Evolutionary conservation across 116 monocot species (phyloP).

Genomic region (Phalaenopsis hybrid): DNA sequence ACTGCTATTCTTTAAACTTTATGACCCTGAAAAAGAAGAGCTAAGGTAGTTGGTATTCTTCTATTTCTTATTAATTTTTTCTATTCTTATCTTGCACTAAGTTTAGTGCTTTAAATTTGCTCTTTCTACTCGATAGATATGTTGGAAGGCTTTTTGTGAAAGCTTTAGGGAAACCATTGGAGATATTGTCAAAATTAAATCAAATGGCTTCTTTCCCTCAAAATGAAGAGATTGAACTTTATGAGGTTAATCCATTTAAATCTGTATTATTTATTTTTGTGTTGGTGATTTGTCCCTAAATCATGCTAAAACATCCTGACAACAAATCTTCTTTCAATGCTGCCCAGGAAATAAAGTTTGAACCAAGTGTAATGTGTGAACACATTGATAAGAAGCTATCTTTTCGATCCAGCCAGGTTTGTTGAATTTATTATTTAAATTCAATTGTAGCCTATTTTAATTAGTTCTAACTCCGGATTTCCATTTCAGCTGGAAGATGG

Average conservation of each 20-base stretch:
- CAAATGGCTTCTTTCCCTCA: constrained; percentile 84
- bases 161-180: constrained; percentile 65
- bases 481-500: constrained; percentile 91
- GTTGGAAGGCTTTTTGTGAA: constrained; percentile 94
- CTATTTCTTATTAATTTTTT: not conserved
- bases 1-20: constrained; percentile 94
- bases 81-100: not conserved
- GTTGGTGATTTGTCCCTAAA: not conserved
- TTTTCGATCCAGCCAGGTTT: constrained; percentile 86
- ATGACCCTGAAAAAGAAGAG: constrained; percentile 96
- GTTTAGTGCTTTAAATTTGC: constrained; percentile 2
- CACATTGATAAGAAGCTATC: constrained; percentile 72
- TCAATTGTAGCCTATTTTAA: not conserved
- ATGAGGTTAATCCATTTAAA: constrained; percentile 55
- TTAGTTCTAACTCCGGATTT: not conserved
- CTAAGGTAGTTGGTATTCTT: constrained; percentile 49
- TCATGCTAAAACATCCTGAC: not conserved
- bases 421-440: not conserved
- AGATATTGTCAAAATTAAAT: constrained; percentile 71
- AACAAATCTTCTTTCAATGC: constrained; percentile 7
- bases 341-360: constrained; percentile 95
- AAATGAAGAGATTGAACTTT: constrained; percentile 90
- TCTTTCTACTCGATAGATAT: constrained; percentile 46
- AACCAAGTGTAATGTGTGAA: constrained; percentile 98
- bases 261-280: not conserved